A percentile compares a stretch with the other conserved stretches of the same genome.
Evolutionary conservation across 1,284 basidiomycete species (phyloP).

Genomic region (Puccinia polysora): DNA sequence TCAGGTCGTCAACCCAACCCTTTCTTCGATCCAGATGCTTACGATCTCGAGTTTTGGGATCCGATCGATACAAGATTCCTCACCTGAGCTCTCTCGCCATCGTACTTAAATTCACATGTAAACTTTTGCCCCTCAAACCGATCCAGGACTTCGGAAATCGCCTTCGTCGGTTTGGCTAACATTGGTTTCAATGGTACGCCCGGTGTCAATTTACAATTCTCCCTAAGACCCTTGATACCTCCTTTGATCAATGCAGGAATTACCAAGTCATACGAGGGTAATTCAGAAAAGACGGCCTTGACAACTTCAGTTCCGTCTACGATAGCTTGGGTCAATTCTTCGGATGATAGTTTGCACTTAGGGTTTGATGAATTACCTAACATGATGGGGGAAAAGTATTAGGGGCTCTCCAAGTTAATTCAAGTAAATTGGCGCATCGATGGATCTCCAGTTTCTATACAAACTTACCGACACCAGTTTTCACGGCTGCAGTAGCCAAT

Average conservation of each 20-base stretch:
- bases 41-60: no score
- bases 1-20: no score
- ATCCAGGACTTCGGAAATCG: constrained; percentile 96
- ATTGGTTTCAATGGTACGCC: constrained; percentile 94
- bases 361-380: constrained; percentile 60
- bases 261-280: constrained; percentile 88
- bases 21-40: no score
- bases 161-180: constrained; percentile 99
- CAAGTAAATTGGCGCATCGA: no score
- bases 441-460: no score
- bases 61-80: constrained; percentile 43
- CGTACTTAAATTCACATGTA: constrained; percentile 99
- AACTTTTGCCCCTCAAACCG: constrained; percentile 92
- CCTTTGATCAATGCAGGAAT: constrained; percentile 81
- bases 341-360: constrained; percentile 63
- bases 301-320: constrained; percentile 73
- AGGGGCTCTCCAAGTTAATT: no score
- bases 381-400: constrained; percentile 10
- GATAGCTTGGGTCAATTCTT: constrained; percentile 68
- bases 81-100: constrained; percentile 93
- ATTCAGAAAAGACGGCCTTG: constrained; percentile 90
- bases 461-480: constrained; percentile 74
- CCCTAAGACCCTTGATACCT: constrained; percentile 68
- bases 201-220: constrained; percentile 83
- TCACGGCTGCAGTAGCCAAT: constrained; percentile 50